Percentiles rank a stretch among this genome's conserved stretches.
Conservation (phyloP, 495 filamentous ascomycete species). For the Hapsidospora chrysogenum region DNA sequence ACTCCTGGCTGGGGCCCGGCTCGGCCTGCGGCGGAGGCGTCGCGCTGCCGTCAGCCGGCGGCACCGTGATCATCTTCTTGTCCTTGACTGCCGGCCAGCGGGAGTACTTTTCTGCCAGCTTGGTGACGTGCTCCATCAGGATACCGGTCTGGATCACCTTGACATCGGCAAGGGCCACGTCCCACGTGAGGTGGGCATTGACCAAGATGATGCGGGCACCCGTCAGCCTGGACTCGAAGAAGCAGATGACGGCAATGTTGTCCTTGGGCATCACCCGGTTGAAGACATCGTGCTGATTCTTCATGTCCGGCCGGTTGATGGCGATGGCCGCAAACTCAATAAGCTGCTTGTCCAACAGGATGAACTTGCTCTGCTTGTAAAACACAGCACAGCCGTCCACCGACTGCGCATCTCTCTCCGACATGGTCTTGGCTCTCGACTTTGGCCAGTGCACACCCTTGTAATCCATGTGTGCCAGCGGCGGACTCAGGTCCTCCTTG, state of each 20-base stretch:
- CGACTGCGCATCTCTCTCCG: slow-evolving; percentile 62
- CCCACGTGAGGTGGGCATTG: slow-evolving; percentile 91
- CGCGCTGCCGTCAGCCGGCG: slow-evolving; percentile 34
- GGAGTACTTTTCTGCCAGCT: slow-evolving; percentile 66
- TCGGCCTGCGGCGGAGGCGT: slow-evolving; percentile 19
- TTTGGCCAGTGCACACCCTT: slow-evolving; percentile 85
- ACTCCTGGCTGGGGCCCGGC: slow-evolving; percentile 45
- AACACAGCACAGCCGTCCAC: slow-evolving; percentile 96
- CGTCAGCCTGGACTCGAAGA: slow-evolving; percentile 79
- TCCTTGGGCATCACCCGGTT: slow-evolving; percentile 97
- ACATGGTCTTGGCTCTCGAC: slow-evolving; percentile 76
- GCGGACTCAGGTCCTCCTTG: slow-evolving; percentile 70
- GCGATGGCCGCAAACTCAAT: slow-evolving; percentile 85
- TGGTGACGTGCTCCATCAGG: slow-evolving; percentile 75
- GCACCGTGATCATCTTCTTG: slow-evolving; percentile 55
- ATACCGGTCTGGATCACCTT: slow-evolving; percentile 92
- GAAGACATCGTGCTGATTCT: slow-evolving; percentile 88
- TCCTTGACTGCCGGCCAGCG: slow-evolving; percentile 60
- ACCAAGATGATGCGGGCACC: slow-evolving; percentile 79
- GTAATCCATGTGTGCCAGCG: slow-evolving; percentile 72
- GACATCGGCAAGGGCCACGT: slow-evolving; percentile 76
- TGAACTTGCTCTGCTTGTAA: slow-evolving; percentile 83
- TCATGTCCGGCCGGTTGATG: slow-evolving; percentile 87
- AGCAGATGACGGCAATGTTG: slow-evolving; percentile 78
- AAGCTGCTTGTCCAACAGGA: slow-evolving; percentile 79